Conservation (phyloP, 495 filamentous ascomycete species). For the Aspergillus bertholletiae region DNA sequence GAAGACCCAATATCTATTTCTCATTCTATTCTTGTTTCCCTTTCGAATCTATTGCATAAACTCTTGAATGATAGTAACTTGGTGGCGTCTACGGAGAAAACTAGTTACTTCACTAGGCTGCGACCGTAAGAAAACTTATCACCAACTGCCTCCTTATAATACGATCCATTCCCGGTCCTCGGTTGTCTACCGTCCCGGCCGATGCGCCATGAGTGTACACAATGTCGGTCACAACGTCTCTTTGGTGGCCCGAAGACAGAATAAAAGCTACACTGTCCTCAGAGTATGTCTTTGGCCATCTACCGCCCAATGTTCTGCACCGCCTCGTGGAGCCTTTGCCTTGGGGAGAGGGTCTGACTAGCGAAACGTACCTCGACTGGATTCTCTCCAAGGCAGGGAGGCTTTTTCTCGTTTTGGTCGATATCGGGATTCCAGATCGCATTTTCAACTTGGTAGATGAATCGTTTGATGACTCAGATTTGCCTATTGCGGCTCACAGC, state of each 20-base stretch:
- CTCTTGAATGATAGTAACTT: background rate
- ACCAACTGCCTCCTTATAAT: background rate
- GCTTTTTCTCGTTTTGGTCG: slow-evolving; percentile 78
- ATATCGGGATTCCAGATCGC: slow-evolving; percentile 75
- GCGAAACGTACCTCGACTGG: slow-evolving; percentile 90
- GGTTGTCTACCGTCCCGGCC: background rate
- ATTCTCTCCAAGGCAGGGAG: slow-evolving; percentile 74
- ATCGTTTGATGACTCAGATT: slow-evolving; percentile 84
- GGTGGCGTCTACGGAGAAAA: background rate
- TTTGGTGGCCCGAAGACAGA: slow-evolving; percentile 80
- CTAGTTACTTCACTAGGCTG: background rate
- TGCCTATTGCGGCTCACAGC: slow-evolving; percentile 72
- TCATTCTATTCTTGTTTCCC: slow-evolving; percentile 1
- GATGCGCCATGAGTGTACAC: slow-evolving; percentile 17
- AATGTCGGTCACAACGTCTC: slow-evolving; percentile 36
- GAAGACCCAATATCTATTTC: background rate
- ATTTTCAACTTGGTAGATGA: slow-evolving; percentile 85
- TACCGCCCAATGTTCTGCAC: slow-evolving; percentile 60
- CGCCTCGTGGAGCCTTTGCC: slow-evolving; percentile 65
- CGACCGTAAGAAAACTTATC: background rate
- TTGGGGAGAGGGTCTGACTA: slow-evolving; percentile 87
- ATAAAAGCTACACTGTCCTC: slow-evolving; percentile 70
- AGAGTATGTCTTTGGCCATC: slow-evolving; percentile 63
- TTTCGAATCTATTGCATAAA: background rate
- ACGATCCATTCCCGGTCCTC: background rate